These are phyloP conservation scores for Colletotrichum tofieldiae DNA, from an alignment of 2,329 filamentous ascomycete species.

Conservation along the genomic window DNA sequence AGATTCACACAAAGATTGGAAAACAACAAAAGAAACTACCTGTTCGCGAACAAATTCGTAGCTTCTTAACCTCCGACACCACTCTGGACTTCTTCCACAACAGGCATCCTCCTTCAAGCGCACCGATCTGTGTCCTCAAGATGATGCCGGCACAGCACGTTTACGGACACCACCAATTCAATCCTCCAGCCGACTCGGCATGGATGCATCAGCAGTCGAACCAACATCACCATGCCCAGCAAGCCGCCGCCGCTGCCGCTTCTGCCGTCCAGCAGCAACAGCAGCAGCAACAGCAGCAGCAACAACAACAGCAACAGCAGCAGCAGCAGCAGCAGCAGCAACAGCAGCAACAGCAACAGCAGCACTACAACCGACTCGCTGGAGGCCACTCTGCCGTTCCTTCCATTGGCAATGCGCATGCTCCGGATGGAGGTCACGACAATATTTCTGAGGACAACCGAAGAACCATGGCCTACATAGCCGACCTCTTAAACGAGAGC, in stretches of 20 bases:
- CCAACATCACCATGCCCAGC: slow-evolving; percentile 72
- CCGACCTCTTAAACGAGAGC: slow-evolving; percentile 88
- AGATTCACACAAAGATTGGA: not conserved
- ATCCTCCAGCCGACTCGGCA: slow-evolving; percentile 72
- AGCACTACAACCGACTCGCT: slow-evolving; percentile 83
- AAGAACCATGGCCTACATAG: slow-evolving; percentile 92
- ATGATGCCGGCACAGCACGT: slow-evolving; percentile 77
- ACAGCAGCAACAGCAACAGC: slow-evolving; percentile 58
- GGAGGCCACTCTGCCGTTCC: slow-evolving; percentile 72
- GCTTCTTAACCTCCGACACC: not conserved
- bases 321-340: slow-evolving; percentile 50
- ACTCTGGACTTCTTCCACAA: slow-evolving; percentile 3
- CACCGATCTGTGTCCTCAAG: slow-evolving; percentile 48
- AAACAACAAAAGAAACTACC: not conserved
- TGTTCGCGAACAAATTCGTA: not conserved
- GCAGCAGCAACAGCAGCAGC: slow-evolving; percentile 68
- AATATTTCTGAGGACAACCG: slow-evolving; percentile 90
- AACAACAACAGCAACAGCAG: slow-evolving; percentile 62
- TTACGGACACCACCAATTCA: slow-evolving; percentile 79
- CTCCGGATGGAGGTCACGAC: slow-evolving; percentile 73
- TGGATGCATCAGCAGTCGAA: slow-evolving; percentile 79
- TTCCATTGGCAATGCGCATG: slow-evolving; percentile 64
- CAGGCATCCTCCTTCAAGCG: not conserved
- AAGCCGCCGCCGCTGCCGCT: slow-evolving; percentile 68
- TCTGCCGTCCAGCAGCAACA: slow-evolving; percentile 65